These are phyloP conservation scores for Pyricularia grisea DNA, from an alignment of 2,329 filamentous ascomycete genomes.

Conservation along the genomic window DNA sequence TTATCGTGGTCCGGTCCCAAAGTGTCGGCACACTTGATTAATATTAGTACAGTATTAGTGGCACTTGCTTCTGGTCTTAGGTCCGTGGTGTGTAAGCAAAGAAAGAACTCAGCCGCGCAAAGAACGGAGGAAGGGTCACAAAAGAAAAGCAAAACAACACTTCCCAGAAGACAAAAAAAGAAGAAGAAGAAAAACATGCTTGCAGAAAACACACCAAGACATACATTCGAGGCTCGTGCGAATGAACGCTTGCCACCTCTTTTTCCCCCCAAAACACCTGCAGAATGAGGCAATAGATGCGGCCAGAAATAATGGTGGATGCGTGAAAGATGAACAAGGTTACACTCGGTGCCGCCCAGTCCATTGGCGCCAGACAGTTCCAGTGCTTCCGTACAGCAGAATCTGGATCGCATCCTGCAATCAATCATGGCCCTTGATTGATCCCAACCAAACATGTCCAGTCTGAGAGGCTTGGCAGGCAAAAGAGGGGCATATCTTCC, in stretches of 20 bases:
- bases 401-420: background rate
- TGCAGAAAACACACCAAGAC: background rate
- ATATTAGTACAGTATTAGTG: background rate
- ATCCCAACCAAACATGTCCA: background rate
- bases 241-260: background rate
- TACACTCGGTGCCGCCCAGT: background rate
- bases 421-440: background rate
- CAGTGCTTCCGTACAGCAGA: background rate
- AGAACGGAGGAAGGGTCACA: background rate
- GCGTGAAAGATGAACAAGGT: background rate
- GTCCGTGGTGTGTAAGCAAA: background rate
- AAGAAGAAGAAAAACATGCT: background rate
- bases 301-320: background rate
- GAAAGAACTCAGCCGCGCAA: background rate
- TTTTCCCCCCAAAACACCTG: background rate
- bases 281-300: background rate
- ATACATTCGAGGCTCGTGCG: background rate
- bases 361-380: background rate
- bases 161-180: background rate
- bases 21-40: background rate
- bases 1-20: background rate
- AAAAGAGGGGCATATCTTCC: background rate
- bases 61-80: background rate
- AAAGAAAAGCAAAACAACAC: background rate
- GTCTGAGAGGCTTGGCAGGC: background rate